Base-by-base conservation (phyloP, 2,329 filamentous ascomycete species). In the Diaporthe aspalathi region DNA sequence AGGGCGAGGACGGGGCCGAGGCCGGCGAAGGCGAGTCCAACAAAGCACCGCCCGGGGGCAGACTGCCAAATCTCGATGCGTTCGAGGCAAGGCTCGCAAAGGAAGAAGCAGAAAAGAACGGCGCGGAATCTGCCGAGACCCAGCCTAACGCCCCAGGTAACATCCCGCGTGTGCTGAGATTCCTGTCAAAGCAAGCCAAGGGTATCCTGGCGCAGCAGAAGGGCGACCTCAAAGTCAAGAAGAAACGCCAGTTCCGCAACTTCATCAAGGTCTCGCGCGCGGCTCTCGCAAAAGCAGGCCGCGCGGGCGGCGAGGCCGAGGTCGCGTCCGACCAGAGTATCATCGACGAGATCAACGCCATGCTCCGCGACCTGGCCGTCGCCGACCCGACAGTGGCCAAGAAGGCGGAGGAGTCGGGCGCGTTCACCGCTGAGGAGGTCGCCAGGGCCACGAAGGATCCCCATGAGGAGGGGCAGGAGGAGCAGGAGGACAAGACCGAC, bases 191-290 rank as follows among this genome's bases (percentile, higher is more conserved):
- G 16, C 86, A 89, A 74, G 79, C 78, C 68, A 77, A 79, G 71
- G 50, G 71, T 17, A 67, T 81, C 49, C 73, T 79, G 43, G 24
- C 65, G 43, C 53, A 68, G 45, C 69, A 68, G n/a, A 71, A 71
- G 72, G 52, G 53, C 50, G 78, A 85, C 32, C 83, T 94, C 43
- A 87, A 88, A 40, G 93, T 89, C 68, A 92, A 91, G 79, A 90
- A 92, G 79, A 96, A 95, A 85, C 90, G 92, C 78, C 88, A 91
- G 68, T 86, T 97, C 68, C 92, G 94, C 65, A 83, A 87, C n/a
- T 93, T 97, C 83, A 85, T 92, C 72, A 87, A 88, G 76, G 85
- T 88, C 32, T 86, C 93, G 56, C 89, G 89, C 76, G 86, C 87
- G 56, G 88, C 92, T 54, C 85, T 95, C 60, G 84, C 87, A 67